phyloP scores from a whole-genome alignment of 2,329 filamentous ascomycete genomes.

The Hymenoscyphus albidus region DNA sequence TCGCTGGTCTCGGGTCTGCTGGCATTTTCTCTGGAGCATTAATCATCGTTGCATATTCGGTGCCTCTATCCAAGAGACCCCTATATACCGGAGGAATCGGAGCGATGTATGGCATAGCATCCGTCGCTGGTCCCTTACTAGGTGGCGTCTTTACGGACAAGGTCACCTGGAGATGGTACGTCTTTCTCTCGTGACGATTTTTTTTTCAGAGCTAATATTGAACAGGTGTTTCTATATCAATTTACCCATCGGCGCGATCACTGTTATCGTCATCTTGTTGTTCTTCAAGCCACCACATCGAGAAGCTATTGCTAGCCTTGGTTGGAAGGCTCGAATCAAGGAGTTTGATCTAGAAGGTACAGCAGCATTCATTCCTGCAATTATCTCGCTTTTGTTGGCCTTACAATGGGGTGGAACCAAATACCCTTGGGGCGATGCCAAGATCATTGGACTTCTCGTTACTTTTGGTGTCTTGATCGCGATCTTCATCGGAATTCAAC shows the following conservation, averaged over 20 bases:
- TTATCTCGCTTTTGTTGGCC: constrained; percentile 37
- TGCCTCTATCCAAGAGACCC: constrained; percentile 28
- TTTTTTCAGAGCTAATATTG: neutral
- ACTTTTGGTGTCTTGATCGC: constrained; percentile 13
- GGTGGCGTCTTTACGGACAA: constrained; percentile 34
- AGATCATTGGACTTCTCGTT: constrained; percentile 17
- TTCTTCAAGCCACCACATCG: constrained; percentile 37
- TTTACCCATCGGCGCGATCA: constrained; percentile 34
- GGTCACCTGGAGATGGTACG: constrained; percentile 32
- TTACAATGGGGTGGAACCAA: constrained; percentile 33
- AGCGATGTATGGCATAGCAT: constrained; percentile 28
- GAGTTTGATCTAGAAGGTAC: constrained; percentile 37
- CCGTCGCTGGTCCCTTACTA: constrained; percentile 31
- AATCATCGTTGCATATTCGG: constrained; percentile 33
- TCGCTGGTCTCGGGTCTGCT: constrained; percentile 34
- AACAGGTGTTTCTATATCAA: constrained; percentile 33
- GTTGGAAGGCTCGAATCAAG: constrained; percentile 20
- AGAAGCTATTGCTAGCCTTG: constrained; percentile 14
- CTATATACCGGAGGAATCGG: constrained; percentile 29
- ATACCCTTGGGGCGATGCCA: constrained; percentile 35
- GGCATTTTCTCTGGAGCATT: constrained; percentile 36
- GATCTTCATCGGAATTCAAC: constrained; percentile 15
- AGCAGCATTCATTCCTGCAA: constrained; percentile 27
- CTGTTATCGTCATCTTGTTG: constrained; percentile 35
- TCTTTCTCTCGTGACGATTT: constrained; percentile 1